Evolutionary conservation across 1,284 basidiomycete genomes (phyloP), one percentile per base, ranked within the genome.

Genomic region (Sporisorium sorghi): DNA sequence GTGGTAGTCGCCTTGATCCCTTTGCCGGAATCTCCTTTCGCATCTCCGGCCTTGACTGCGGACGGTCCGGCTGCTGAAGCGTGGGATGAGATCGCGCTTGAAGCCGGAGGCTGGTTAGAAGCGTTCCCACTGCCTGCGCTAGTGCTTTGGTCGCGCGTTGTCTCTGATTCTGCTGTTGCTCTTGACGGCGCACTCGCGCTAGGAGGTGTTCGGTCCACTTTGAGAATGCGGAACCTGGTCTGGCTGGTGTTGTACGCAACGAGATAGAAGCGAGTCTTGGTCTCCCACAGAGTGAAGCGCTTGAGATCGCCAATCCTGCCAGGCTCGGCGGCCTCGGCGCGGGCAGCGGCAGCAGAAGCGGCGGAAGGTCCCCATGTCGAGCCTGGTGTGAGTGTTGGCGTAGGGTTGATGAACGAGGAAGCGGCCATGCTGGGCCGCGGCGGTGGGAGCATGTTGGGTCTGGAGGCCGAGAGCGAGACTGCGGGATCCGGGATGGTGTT

Each of bases 271-370:
- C 79, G 74, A 10, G 80, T 77, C 55, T 79, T 80, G 14, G 82
- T 79, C 52, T 83, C 80, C 75, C 81, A 84, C 15, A 84, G 66
- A 1, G 81, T 81, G 58, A 83, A 84, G 11, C 80, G 68, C 40
- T 80, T 80, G 33, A 81, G 63, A 19, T 79, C 79, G 42, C 79
- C 78, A 17, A 78, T 73, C 17, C 79, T 55, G 6, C 69, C 73
- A 9, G 69, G 65, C 39, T 76, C 76, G 28, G 73, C 66, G 15
- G 66, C 67, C 50, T 71, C 73, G 6, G 73, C 67, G 9, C 73
- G 54, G 19, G 67, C 73, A 8, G 73, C 67, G 21, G 73, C 73
- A 1, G 73, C 73, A 3, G 63, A 70, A 11, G 73, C 72, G 9
- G 67, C 72, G 2, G 52, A 49, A 3, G 72, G 72, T 5, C 72